Conservation (phyloP, 2,329 filamentous ascomycete species). For the Akanthomyces dipterigenus region DNA sequence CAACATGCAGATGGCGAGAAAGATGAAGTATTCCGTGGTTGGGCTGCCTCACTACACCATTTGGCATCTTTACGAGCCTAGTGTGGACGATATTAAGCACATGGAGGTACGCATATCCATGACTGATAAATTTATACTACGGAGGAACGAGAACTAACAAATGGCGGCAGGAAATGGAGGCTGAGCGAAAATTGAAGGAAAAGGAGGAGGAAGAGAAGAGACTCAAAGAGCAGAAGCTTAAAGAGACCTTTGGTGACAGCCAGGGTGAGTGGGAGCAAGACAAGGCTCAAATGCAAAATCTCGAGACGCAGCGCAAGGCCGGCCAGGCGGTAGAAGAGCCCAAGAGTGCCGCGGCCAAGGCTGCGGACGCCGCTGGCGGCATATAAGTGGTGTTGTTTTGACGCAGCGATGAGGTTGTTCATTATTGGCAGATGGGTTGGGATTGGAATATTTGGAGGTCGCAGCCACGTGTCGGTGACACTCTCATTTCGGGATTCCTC, state of each 20-base stretch:
- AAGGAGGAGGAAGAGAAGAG: slow-evolving; percentile 67
- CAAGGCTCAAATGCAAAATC: slow-evolving; percentile 68
- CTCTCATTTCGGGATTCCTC: slow-evolving; percentile 14
- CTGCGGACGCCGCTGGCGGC: slow-evolving; percentile 10
- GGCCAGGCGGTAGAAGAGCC: slow-evolving; percentile 4
- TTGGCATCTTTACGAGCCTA: slow-evolving; percentile 99
- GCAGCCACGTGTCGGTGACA: background rate
- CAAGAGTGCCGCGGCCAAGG: slow-evolving; percentile 9
- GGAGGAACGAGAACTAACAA: slow-evolving; percentile 13
- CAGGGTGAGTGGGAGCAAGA: slow-evolving; percentile 85
- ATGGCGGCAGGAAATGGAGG: slow-evolving; percentile 72
- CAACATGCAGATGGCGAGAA: slow-evolving; percentile 75
- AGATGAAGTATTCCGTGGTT: slow-evolving; percentile 92
- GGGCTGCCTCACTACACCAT: slow-evolving; percentile 97
- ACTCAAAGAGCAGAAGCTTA: slow-evolving; percentile 69
- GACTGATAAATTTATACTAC: background rate
- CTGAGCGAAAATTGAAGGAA: slow-evolving; percentile 66
- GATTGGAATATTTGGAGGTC: background rate
- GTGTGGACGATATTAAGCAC: slow-evolving; percentile 90
- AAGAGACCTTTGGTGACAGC: slow-evolving; percentile 71
- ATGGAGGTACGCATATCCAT: slow-evolving; percentile 62
- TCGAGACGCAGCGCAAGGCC: slow-evolving; percentile 30
- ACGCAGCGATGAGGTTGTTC: background rate
- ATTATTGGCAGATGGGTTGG: background rate
- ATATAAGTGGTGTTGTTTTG: slow-evolving; percentile 1